Base-by-base conservation (phyloP, 805 yeast species). In the Metschnikowia hibisci region DNA sequence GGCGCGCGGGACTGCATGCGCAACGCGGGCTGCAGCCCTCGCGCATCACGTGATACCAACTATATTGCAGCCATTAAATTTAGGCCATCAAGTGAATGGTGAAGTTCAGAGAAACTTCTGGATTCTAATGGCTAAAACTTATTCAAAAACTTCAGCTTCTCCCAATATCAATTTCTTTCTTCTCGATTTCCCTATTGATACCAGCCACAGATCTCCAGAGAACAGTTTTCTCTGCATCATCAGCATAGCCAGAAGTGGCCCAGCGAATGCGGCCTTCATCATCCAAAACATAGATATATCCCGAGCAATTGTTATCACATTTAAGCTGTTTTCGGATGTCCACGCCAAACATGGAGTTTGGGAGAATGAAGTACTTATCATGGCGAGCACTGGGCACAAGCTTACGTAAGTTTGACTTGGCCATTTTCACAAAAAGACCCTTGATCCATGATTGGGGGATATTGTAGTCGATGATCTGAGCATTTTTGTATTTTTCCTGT, bases 221-320 rank as follows among this genome's bases (percentile, higher is more conserved):
- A 12, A 78, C 66, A 13, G 69, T 68, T 37, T 69, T 65, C 52
- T 93, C 99, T 27, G 75, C 74, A n/a, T 74, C 79, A 12, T 73
- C 72, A 1, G 96, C 84, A 31, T 75, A 77, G 2, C 98, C 99
- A 53, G 95, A 80, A 4, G 88, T 86, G 18, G 88, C 89, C 98
- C 98, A 91, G 53, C 98, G 72, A 42, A 93, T 83, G 54, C 77
- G 82, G 40, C 84, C 82, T 11, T 80, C 69, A 12, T 70, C 71
- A 57, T 93, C 99, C 28, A 93, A 74, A 4, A 91, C 67, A 51
- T 88, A 84, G 9, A 89, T 69, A 57, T 87, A 89, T 0, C 98
- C 98, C 2, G 95, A 79, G 53, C 84, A 85, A 16, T 78, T 74
- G 58, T 91, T 91, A 43, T 81, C 82, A 52, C 89, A 77, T 38